A percentile compares a stretch with the other conserved stretches of the same genome.
Conservation (phyloP, 2,329 filamentous ascomycete genomes). For the Cercospora sp. region DNA sequence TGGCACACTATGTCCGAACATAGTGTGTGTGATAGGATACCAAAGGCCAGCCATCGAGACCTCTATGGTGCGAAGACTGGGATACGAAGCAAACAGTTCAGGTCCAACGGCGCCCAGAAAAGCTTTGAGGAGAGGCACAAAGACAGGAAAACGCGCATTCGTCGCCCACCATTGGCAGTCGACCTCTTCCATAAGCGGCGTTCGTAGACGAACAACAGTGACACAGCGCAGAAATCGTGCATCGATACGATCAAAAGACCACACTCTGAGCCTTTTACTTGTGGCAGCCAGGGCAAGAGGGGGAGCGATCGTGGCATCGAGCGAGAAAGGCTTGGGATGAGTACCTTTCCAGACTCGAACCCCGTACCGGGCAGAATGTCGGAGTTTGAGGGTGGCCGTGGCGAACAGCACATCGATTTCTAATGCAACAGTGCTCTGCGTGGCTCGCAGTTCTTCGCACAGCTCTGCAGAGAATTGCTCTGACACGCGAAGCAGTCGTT, state of each 20-base stretch:
- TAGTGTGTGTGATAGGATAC: neutral
- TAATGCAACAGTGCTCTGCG: neutral
- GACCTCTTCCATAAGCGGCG: neutral
- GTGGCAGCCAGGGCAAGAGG: neutral
- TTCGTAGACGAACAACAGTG: neutral
- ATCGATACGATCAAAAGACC: neutral
- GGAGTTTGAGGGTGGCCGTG: slow-evolving; percentile 3
- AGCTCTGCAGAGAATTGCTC: neutral
- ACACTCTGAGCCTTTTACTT: neutral
- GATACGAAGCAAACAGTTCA: neutral
- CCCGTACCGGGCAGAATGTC: neutral
- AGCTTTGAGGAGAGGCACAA: neutral
- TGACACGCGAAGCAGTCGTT: neutral
- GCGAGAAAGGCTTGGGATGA: neutral
- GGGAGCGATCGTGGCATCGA: slow-evolving; percentile 5
- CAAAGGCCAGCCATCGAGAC: neutral
- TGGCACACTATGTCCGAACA: neutral
- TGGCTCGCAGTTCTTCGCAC: slow-evolving; percentile 4
- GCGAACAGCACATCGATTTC: slow-evolving; percentile 1
- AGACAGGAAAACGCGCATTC: neutral
- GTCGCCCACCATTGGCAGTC: neutral
- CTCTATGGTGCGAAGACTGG: neutral
- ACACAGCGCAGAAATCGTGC: neutral
- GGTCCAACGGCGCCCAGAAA: neutral
- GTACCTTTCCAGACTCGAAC: neutral